Conservation (phyloP, 495 filamentous ascomycete genomes). For the Neurospora sp. region DNA sequence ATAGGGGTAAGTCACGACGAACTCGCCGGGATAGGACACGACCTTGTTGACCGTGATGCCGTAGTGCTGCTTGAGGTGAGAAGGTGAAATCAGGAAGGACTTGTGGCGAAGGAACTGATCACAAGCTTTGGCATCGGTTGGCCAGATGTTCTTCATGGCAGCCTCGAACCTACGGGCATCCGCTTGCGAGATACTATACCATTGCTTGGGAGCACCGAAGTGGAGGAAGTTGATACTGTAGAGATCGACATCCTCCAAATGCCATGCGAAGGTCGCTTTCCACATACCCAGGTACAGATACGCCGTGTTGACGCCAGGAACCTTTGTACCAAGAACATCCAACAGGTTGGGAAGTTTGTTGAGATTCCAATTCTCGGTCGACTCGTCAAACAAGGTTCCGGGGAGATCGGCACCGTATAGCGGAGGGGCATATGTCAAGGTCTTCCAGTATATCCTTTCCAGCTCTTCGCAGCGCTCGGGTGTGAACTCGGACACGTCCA, state of each 20-base stretch:
- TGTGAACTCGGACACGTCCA: conserved; percentile 79
- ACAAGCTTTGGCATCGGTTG: conserved; percentile 91
- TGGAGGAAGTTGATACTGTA: conserved; percentile 99
- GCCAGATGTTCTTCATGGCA: conserved; percentile 93
- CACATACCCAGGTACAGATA: conserved; percentile 98
- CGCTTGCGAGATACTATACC: conserved; percentile 97
- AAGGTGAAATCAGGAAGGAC: conserved; percentile 93
- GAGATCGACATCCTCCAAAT: conserved; percentile 95
- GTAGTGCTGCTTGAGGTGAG: conserved; percentile 72
- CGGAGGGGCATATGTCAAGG: conserved; percentile 83
- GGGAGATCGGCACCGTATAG: conserved; percentile 97
- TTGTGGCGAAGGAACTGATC: conserved; percentile 97
- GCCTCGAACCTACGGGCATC: conserved; percentile 91
- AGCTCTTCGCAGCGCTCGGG: conserved; percentile 86
- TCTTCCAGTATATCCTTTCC: conserved; percentile 92
- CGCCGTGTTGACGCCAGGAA: conserved; percentile 97
- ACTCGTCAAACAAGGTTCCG: conserved; percentile 88
- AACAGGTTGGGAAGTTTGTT: conserved; percentile 88
- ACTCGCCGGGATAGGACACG: conserved; percentile 95
- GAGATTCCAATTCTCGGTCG: conserved; percentile 81
- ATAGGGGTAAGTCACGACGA: conserved; percentile 97
- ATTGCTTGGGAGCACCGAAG: conserved; percentile 96
- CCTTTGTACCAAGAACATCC: conserved; percentile 87
- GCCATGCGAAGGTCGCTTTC: conserved; percentile 99
- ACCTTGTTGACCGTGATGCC: conserved; percentile 92